Evolutionary conservation across 768 basidiomycete genomes (phyloP).

Genomic region (Arthromyces matolae): DNA sequence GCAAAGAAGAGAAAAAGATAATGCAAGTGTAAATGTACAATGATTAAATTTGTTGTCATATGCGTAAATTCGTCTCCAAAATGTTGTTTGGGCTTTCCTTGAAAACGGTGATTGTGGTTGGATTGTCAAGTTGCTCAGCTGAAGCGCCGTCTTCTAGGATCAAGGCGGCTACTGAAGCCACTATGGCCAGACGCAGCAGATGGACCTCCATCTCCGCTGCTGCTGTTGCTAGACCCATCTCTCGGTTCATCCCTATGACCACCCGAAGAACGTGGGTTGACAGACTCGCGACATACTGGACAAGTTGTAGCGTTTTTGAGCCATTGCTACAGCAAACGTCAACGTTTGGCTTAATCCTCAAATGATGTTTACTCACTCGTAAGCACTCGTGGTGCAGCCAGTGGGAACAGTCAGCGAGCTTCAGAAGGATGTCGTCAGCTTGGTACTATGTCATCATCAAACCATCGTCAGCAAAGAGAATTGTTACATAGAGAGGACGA

Average conservation of each 20-base stretch:
- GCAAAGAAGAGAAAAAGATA: too few relatives aligned
- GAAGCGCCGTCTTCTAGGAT: slow-evolving; percentile 2
- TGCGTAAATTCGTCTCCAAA: too few relatives aligned
- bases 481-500: slow-evolving; percentile 12
- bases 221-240: slow-evolving; percentile 6
- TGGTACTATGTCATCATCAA: slow-evolving; percentile 51
- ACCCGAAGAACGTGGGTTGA: slow-evolving; percentile 21
- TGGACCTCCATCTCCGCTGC: background rate
- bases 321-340: slow-evolving; percentile 60
- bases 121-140: background rate
- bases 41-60: too few relatives aligned
- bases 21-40: too few relatives aligned
- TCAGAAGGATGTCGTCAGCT: slow-evolving; percentile 57
- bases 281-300: slow-evolving; percentile 73
- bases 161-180: background rate
- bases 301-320: slow-evolving; percentile 71
- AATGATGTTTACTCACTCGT: slow-evolving; percentile 43
- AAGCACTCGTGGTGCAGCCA: slow-evolving; percentile 80
- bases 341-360: slow-evolving; percentile 1
- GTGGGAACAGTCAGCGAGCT: slow-evolving; percentile 67
- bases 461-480: slow-evolving; percentile 10
- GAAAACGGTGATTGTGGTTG: background rate
- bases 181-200: background rate
- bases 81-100: too few relatives aligned
- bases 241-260: slow-evolving; percentile 11